phyloP scores from a whole-genome alignment of 352 stramenopile species.

The Globisporangium rhizosaccharum region DNA sequence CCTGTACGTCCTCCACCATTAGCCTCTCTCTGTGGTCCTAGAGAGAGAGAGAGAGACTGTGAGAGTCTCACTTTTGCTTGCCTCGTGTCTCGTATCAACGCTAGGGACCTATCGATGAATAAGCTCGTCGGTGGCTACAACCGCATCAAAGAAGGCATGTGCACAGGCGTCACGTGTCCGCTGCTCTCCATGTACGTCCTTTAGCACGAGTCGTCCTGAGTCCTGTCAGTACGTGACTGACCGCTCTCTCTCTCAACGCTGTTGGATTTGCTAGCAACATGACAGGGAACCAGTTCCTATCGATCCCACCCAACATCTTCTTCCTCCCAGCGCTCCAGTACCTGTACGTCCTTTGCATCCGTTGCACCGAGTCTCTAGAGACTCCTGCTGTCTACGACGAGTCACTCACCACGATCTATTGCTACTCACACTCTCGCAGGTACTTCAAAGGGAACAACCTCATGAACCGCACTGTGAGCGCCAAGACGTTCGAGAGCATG shows the following conservation, averaged over 20 bases:
- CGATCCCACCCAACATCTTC: constrained; percentile 30
- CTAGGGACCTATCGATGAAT: constrained; percentile 39
- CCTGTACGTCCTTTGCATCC: constrained; percentile 21
- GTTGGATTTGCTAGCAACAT: constrained; percentile 25
- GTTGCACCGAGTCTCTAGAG: neutral
- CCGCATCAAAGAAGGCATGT: constrained; percentile 42
- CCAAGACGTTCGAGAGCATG: constrained; percentile 32
- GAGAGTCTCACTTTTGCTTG: neutral
- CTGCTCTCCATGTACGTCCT: constrained; percentile 30
- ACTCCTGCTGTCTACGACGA: neutral
- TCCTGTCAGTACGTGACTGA: neutral
- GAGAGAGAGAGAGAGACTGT: no score
- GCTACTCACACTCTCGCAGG: constrained; percentile 6
- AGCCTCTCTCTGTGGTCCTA: neutral
- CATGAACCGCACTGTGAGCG: constrained; percentile 37
- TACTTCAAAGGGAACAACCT: constrained; percentile 41
- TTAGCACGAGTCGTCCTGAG: no score
- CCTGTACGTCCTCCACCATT: constrained; percentile 14
- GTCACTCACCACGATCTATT: neutral
- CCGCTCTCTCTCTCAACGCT: neutral
- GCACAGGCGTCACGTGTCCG: constrained; percentile 38
- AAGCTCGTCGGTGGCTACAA: constrained; percentile 38
- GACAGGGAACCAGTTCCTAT: constrained; percentile 28
- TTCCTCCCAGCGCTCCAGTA: constrained; percentile 40
- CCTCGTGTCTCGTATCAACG: no score